Evolutionary conservation across 2,329 filamentous ascomycete species (phyloP).

Genomic region (Sporothrix curviconia): DNA sequence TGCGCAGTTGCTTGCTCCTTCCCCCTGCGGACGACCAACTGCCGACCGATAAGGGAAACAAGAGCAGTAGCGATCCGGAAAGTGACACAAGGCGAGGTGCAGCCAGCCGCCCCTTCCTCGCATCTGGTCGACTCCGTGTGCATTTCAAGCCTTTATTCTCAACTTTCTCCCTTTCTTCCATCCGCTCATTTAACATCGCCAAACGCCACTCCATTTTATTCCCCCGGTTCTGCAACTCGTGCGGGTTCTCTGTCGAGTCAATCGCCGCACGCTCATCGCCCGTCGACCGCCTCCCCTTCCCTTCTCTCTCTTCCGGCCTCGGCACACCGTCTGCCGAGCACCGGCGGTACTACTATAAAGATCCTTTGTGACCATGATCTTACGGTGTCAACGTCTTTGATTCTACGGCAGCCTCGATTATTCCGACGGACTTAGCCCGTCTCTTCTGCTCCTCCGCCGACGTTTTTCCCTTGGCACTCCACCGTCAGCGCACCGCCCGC

Average conservation of each 20-base stretch:
- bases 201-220: too few species aligned
- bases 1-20: constrained; percentile 4
- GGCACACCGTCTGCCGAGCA: constrained; percentile 5
- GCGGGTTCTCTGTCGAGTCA: background rate
- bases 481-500: background rate
- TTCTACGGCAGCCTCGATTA: background rate
- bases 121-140: background rate
- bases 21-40: background rate
- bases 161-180: background rate
- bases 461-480: background rate
- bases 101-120: background rate
- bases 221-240: too few species aligned
- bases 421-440: background rate
- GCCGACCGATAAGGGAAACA: constrained; percentile 3
- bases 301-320: background rate
- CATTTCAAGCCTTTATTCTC: background rate
- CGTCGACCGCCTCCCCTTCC: background rate
- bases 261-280: background rate
- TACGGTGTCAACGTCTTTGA: background rate
- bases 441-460: background rate
- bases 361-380: background rate
- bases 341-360: too few species aligned
- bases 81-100: background rate
- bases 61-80: background rate
- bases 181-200: background rate